Base-by-base conservation (phyloP, 2,329 filamentous ascomycete genomes). In the Chaetomium strumarium region DNA sequence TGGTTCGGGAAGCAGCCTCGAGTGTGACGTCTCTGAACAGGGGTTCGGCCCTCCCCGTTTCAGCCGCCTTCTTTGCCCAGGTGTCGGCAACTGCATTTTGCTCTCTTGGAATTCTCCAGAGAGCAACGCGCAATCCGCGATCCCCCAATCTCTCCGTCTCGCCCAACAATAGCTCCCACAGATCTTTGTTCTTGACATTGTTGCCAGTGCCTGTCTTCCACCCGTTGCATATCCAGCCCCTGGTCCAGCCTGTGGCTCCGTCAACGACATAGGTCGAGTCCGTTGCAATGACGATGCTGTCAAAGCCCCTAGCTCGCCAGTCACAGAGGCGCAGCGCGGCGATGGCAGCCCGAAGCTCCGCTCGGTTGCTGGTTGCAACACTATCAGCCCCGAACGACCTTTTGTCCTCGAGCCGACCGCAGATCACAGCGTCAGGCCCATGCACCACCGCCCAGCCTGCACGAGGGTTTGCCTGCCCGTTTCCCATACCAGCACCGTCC, bases 261-360 rank as follows among this genome's bases (percentile, higher is more conserved):
- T 72, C 58, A 1, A 71, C 68, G 4, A 78, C 73, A 56, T 80
- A 80, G 20, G 69, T 66, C 0, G 75, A 78, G 58, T 81, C 76
- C 0, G 76, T 78, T 3, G 77, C 78, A 53, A 82, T 72, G 24
- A 78, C 71, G 2, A 81, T 8, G 5, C 62, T 62, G 9, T 52
- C 38, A 63, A 66, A 64, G 46, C 72, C 58, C 60, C 77, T 73
- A 3, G 58, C 63, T 0, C 9, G 9, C 76, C 75, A 79, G 52
- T 61, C 12, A 3, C 69, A 64, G 54, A 68, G 72, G n/a, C 70
- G 66, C 13, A 80, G 67, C 2, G 72, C 78, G 8, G 69, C 74
- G 42, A 79, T 72, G 6, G 74, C 75, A 7, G 76, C 77, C 14
- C 76, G 77, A 2, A 82, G 69, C 61, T 80, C 74, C 5, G 79